These are phyloP conservation scores for Cruciata laevipes DNA, from an alignment of 257 asterid species.

Conservation along the genomic window DNA sequence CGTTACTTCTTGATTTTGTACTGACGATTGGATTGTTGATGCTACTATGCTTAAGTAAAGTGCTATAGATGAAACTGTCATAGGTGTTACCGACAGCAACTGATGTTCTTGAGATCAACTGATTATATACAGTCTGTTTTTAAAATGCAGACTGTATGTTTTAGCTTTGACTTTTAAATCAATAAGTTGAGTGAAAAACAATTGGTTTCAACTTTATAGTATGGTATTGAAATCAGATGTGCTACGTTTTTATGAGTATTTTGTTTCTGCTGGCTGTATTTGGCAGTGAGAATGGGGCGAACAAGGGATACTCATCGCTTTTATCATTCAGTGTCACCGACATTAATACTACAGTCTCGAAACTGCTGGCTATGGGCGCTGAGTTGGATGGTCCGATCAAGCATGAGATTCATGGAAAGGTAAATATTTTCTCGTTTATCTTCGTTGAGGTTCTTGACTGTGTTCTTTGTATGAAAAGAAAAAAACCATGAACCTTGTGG, in stretches of 20 bases:
- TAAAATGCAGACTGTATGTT: too few species aligned
- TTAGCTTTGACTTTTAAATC: neutral
- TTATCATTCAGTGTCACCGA: constrained; percentile 79
- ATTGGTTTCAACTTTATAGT: neutral
- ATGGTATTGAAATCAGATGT: neutral
- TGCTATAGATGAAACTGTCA: too few species aligned
- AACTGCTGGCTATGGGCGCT: constrained; percentile 83
- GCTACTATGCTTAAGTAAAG: too few species aligned
- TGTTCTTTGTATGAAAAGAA: neutral
- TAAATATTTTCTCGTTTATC: constrained; percentile 14
- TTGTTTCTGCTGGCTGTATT: constrained; percentile 8
- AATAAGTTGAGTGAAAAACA: neutral
- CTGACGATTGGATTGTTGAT: too few species aligned
- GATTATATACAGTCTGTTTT: too few species aligned
- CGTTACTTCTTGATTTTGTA: too few species aligned
- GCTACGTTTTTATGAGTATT: neutral
- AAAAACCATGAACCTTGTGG: neutral
- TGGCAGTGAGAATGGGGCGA: constrained; percentile 42
- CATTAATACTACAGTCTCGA: constrained; percentile 63
- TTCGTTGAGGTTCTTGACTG: neutral
- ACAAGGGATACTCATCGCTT: constrained; percentile 70
- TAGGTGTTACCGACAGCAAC: too few species aligned
- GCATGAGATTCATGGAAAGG: constrained; percentile 93
- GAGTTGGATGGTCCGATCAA: constrained; percentile 90
- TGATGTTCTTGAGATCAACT: too few species aligned